Base-by-base conservation (phyloP, 352 stramenopile species). In the Phytophthora pisi region DNA sequence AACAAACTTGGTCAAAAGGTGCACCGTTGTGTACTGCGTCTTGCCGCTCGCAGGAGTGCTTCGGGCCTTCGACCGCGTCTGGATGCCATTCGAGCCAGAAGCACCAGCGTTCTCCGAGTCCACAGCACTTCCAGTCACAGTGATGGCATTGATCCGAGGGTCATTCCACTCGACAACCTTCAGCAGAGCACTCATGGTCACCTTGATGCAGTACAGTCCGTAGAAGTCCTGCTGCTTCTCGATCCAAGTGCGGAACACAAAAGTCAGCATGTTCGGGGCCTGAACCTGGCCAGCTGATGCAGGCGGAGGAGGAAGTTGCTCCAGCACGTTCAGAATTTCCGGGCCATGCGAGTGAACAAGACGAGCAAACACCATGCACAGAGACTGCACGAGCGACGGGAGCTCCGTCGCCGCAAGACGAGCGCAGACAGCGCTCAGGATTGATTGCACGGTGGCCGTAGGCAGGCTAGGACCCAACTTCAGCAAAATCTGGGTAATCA, bases 181-280 rank as follows among this genome's bases (percentile, higher is more conserved):
- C 5, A 95, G 61, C 13, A 95, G 55, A 43, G 84, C 87, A 55
- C 84, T 91, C 38, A 91, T 79, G 4, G 86, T 95, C 38, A 95
- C 85, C 64, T 93, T 95, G 64, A 95, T 88, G 52, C 81, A 90
- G 69, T 93, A 93, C 5, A 90, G 74, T 10, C 88, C 85, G 50
- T 95, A 95, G 51, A 95, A 95, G 23, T 93, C 85, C 15, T 79
- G 66, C 57, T 95, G 88, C 65, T 92, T 92, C 53, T 93, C 84
- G 31, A 95, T 87, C 88, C 88, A 95, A 15, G 84, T 91, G 30
- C 72, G 67, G 54, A 93, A 89, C 2, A 95, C 85, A 79, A 95
- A 95, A 42, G 72, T 74, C 26, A 93, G 64, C 84, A 93, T 86
- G 51, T 83, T 93, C 4, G 72, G 68, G 28, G 77, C 49, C 40